phyloP scores from a whole-genome alignment of 257 asterid genomes.

The Cruciata laevipes region DNA sequence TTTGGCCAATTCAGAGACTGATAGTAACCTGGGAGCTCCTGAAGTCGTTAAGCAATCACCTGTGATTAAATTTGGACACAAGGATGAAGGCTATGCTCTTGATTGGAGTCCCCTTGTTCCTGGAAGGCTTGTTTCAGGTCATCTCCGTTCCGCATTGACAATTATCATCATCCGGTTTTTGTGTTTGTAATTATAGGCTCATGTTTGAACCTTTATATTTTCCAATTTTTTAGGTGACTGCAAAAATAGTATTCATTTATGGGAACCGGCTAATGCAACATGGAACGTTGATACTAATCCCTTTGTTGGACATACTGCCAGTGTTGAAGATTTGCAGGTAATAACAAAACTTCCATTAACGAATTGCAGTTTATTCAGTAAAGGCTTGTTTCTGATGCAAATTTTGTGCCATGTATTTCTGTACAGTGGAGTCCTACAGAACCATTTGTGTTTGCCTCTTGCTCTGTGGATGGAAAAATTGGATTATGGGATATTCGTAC shows the following conservation, averaged over 20 bases:
- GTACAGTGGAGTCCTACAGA: conserved; percentile 96
- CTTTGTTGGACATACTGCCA: conserved; percentile 43
- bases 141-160: not conserved
- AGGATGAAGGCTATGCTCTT: conserved; percentile 93
- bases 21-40: conserved; percentile 37
- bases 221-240: conserved; percentile 59
- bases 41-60: conserved; percentile 58
- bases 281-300: conserved; percentile 62
- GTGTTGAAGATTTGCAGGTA: conserved; percentile 92
- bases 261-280: conserved; percentile 87
- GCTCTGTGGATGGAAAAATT: conserved; percentile 82
- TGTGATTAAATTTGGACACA: conserved; percentile 67
- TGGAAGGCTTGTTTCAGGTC: conserved; percentile 89
- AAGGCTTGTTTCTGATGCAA: not conserved
- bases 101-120: conserved; percentile 95
- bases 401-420: conserved; percentile 7
- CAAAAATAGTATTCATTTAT: conserved; percentile 66
- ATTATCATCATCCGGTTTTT: not conserved
- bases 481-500: conserved; percentile 82
- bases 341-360: not conserved
- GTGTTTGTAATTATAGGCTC: not conserved
- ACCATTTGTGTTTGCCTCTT: conserved; percentile 69
- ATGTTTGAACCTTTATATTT: not conserved
- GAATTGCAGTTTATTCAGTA: not conserved
- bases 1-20: conserved; percentile 53